Conservation (phyloP, 805 yeast genomes). For the Kockiozyma suomiensis region DNA sequence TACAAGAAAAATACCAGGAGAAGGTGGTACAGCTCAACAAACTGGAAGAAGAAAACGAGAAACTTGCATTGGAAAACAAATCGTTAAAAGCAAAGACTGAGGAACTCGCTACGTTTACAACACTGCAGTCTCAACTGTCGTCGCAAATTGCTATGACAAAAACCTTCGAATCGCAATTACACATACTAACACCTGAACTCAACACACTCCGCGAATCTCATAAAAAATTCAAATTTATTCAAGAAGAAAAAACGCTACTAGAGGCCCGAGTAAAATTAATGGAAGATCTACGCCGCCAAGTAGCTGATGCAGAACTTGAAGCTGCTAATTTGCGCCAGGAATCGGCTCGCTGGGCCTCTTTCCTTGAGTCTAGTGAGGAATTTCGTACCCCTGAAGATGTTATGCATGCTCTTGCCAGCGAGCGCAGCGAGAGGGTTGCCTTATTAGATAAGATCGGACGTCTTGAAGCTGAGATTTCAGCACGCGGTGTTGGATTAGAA, state of each 20-base stretch:
- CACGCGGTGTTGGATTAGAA: constrained; percentile 30
- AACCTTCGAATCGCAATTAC: constrained; percentile 55
- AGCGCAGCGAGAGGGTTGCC: constrained; percentile 39
- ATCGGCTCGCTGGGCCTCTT: constrained; percentile 52
- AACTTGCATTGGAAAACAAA: constrained; percentile 35
- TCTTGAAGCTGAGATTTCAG: constrained; percentile 40
- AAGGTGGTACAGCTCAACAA: constrained; percentile 35
- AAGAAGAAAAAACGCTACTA: constrained; percentile 56
- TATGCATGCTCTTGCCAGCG: constrained; percentile 44
- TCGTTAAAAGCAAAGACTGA: constrained; percentile 5
- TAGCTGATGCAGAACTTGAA: constrained; percentile 54
- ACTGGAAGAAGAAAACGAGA: constrained; percentile 43
- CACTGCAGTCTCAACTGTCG: constrained; percentile 25
- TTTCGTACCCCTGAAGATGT: constrained; percentile 49
- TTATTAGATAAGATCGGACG: constrained; percentile 41
- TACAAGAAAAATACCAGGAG: constrained; percentile 24
- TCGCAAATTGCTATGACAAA: constrained; percentile 51
- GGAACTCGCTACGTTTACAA: constrained; percentile 19
- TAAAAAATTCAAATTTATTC: constrained; percentile 53
- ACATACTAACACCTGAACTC: constrained; percentile 57
- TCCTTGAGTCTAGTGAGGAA: constrained; percentile 46
- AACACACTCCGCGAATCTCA: constrained; percentile 53
- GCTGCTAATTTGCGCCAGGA: constrained; percentile 53
- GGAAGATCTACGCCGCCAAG: constrained; percentile 50
- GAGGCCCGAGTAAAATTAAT: constrained; percentile 46